Evolutionary conservation across 2,329 filamentous ascomycete species (phyloP), one percentile per base, ranked within the genome.

Genomic region (Verticillium dahliae): DNA sequence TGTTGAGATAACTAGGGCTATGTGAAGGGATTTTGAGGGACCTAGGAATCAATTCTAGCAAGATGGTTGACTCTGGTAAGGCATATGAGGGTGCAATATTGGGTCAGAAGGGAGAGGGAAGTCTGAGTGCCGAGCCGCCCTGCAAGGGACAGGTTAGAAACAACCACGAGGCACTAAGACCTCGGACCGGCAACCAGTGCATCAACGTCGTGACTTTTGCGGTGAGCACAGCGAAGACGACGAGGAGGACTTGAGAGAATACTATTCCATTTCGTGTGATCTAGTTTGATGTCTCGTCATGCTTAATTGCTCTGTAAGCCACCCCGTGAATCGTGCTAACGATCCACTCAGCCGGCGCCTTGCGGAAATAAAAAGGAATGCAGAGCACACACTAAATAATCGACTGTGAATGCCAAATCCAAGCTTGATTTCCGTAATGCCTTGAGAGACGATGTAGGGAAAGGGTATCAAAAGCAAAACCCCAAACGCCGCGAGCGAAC

Each of bases 381-480:
- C 22, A 27, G 9, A 52, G 22, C n/a, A 27, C 45, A 27, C 9
- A 31, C 27, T 31, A 31, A 31, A 31, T 52, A 11, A 22, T 1
- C 9, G 18, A 52, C n/a, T 52, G 45, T 9, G 22, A 22, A 18
- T 22, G 18, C 45, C 18, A 6, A 27, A 27, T 52, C 22, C 45
- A 27, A 52, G 18, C 18, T 7, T 27, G 10, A 27, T 52, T 4
- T n/a, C n/a, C 45, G 18, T 22, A 18, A 27, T 52, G 45, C 18
- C 45, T 52, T 18, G 11, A 31, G 22, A 22, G 45, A 52, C 45
- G 27, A 18, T 18, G 18, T 52, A 22, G 22, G 45, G 45, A 41
- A 58, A 41, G 57, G 57, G 57, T 58, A 58, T 58, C 57, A 39
- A 57, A 58, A 41, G 39, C 57, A 45, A 61, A 56, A 41, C 27